These are phyloP conservation scores for Biscogniauxia sp. DNA, from an alignment of 2,329 filamentous ascomycete species.

Conservation along the genomic window DNA sequence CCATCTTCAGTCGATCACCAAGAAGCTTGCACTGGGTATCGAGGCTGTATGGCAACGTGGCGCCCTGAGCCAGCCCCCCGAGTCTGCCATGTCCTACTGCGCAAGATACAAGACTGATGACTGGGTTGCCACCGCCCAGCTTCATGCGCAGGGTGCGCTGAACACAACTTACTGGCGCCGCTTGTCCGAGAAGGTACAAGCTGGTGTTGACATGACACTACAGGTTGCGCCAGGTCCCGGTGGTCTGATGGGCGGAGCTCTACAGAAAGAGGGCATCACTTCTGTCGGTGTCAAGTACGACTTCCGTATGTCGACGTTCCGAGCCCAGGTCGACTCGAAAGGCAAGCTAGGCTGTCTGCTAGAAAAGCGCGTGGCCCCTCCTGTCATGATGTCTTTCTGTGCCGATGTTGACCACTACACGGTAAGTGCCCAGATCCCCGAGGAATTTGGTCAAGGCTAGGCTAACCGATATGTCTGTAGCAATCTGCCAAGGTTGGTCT, in stretches of 20 bases:
- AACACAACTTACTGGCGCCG: slow-evolving; percentile 93
- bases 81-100: slow-evolving; percentile 85
- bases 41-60: slow-evolving; percentile 91
- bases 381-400: slow-evolving; percentile 90
- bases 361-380: slow-evolving; percentile 92
- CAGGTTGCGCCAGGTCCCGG: slow-evolving; percentile 66
- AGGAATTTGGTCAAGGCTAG: not conserved
- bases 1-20: slow-evolving; percentile 92
- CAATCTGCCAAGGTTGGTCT: slow-evolving; percentile 94
- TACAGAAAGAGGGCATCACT: slow-evolving; percentile 83
- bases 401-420: slow-evolving; percentile 95
- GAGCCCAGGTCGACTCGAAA: slow-evolving; percentile 91
- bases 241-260: slow-evolving; percentile 69
- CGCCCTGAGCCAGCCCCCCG: slow-evolving; percentile 80
- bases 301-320: slow-evolving; percentile 92
- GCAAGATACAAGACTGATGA: slow-evolving; percentile 87
- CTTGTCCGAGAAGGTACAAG: slow-evolving; percentile 92
- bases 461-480: slow-evolving; percentile 45
- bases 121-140: slow-evolving; percentile 89
- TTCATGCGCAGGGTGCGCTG: slow-evolving; percentile 83
- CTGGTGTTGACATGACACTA: slow-evolving; percentile 90
- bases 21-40: slow-evolving; percentile 79
- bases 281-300: slow-evolving; percentile 97
- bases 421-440: slow-evolving; percentile 55
- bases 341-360: slow-evolving; percentile 90